Conservation (phyloP, 2,329 filamentous ascomycete genomes). For the Trichoderma afroharzianum region DNA sequence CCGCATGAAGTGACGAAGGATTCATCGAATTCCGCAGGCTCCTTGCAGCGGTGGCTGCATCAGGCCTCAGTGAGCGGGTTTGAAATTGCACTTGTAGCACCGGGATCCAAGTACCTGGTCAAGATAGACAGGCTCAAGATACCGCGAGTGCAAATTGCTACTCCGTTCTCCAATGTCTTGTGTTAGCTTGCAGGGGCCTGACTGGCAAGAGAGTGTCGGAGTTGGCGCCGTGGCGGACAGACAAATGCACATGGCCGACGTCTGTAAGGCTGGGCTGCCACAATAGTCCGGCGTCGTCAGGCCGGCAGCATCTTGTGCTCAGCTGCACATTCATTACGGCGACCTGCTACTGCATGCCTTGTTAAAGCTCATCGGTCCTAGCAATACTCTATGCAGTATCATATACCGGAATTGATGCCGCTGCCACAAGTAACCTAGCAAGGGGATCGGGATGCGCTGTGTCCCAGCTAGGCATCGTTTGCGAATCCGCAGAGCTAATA, state of each 20-base stretch:
- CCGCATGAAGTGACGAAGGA: background rate
- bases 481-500: background rate
- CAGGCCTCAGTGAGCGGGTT: background rate
- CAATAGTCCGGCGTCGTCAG: background rate
- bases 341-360: background rate
- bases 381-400: background rate
- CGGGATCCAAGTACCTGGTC: constrained; percentile 3
- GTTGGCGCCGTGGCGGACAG: background rate
- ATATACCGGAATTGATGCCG: background rate
- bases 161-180: background rate
- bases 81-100: background rate
- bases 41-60: background rate
- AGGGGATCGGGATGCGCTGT: background rate
- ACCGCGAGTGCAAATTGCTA: background rate
- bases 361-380: background rate
- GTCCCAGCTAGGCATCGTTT: background rate
- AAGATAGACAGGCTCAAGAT: background rate
- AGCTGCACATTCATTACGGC: background rate
- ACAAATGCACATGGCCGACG: background rate
- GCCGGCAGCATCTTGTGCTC: background rate
- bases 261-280: background rate
- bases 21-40: background rate
- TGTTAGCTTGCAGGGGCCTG: background rate
- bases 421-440: background rate
- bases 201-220: background rate